Percentiles rank a stretch among this genome's conserved stretches.
Evolutionary conservation across 1,284 basidiomycete genomes (phyloP).

Genomic region (Anthracocystis walkeri): DNA sequence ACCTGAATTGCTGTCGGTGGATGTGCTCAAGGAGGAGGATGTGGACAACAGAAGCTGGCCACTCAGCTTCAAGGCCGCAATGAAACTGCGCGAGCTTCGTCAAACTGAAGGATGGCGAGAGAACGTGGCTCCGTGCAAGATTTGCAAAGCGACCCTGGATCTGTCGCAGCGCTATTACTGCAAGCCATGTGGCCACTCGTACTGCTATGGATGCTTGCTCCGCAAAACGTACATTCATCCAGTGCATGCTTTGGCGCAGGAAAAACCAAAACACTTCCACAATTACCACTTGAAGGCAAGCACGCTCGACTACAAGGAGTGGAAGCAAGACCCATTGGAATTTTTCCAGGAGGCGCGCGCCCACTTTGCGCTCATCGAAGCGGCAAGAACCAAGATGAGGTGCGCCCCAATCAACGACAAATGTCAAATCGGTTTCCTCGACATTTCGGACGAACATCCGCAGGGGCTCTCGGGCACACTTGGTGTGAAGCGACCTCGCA

Average conservation of each 20-base stretch:
- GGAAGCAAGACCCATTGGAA: slow-evolving; percentile 35
- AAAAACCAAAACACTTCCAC: slow-evolving; percentile 32
- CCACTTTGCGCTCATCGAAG: slow-evolving; percentile 46
- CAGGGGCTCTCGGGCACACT: slow-evolving; percentile 37
- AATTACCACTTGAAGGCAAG: slow-evolving; percentile 32
- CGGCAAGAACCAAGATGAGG: slow-evolving; percentile 35
- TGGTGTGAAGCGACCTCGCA: slow-evolving; percentile 8
- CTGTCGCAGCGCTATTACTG: slow-evolving; percentile 37
- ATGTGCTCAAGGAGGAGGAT: slow-evolving; percentile 20
- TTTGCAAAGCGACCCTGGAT: slow-evolving; percentile 38
- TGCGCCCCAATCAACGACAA: slow-evolving; percentile 18
- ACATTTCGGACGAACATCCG: slow-evolving; percentile 25
- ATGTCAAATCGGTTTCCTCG: slow-evolving; percentile 48
- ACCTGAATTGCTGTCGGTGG: slow-evolving; percentile 7
- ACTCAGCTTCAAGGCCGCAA: slow-evolving; percentile 42
- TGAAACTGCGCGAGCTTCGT: slow-evolving; percentile 36
- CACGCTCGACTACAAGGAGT: slow-evolving; percentile 46
- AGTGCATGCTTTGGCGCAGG: slow-evolving; percentile 40
- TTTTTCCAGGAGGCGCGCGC: slow-evolving; percentile 31
- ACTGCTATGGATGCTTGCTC: slow-evolving; percentile 45
- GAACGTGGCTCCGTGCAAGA: slow-evolving; percentile 29
- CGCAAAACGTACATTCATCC: slow-evolving; percentile 46
- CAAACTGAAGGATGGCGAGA: slow-evolving; percentile 10
- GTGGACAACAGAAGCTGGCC: slow-evolving; percentile 32
- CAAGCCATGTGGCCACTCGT: slow-evolving; percentile 41